Evolutionary conservation across 192 early-diverging fungal species (phyloP).

Genomic region (Umbelopsis isabellina): DNA sequence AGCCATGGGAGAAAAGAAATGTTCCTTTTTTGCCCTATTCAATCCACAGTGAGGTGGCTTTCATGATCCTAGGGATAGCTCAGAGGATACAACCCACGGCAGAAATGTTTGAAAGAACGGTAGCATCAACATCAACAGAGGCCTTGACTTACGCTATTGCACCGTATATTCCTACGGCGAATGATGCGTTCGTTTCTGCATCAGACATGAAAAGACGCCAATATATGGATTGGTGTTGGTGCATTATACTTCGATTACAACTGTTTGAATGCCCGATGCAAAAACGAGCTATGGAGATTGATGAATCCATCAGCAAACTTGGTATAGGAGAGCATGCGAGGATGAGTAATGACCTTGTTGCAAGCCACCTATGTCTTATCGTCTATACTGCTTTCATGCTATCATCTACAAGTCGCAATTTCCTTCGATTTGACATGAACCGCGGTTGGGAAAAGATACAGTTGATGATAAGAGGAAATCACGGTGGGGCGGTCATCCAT

Average conservation of each 20-base stretch:
- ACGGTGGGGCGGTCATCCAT: constrained; percentile 26
- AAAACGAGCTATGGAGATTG: constrained; percentile 18
- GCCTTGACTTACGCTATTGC: constrained; percentile 1
- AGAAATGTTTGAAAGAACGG: constrained; percentile 4
- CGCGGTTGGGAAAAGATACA: constrained; percentile 49
- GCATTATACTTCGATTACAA: constrained; percentile 34
- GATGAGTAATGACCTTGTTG: constrained; percentile 30
- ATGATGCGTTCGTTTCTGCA: not conserved
- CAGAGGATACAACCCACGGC: constrained; percentile 33
- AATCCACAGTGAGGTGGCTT: constrained; percentile 39
- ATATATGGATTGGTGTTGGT: constrained; percentile 52
- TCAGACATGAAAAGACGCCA: constrained; percentile 27
- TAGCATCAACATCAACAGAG: constrained; percentile 10
- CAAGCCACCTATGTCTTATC: constrained; percentile 41
- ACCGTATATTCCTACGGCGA: constrained; percentile 11
- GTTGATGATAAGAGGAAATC: constrained; percentile 39
- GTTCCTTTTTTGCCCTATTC: constrained; percentile 26
- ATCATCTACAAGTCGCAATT: constrained; percentile 46
- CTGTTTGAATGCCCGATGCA: constrained; percentile 36
- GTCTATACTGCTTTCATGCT: constrained; percentile 45
- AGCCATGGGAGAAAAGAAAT: constrained; percentile 29
- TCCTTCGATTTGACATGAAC: constrained; percentile 39
- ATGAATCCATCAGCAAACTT: constrained; percentile 37
- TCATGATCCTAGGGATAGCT: constrained; percentile 34
- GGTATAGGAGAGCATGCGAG: constrained; percentile 23